Evolutionary conservation across 78 protist species (phyloP).

Genomic region (Thecamonas trahens): DNA sequence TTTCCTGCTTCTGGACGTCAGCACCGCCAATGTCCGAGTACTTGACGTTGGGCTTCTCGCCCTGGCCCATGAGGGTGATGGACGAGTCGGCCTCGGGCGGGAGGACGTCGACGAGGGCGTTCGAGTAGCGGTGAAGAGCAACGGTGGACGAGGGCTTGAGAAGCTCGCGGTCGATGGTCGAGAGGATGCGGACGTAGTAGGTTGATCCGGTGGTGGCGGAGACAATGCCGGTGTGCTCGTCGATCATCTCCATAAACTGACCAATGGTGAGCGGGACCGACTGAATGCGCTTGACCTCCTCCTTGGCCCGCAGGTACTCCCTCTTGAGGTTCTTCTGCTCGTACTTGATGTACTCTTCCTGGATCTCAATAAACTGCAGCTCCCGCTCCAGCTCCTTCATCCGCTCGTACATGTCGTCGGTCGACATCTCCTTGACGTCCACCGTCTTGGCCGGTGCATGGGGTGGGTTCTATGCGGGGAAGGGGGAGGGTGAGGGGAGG

Average conservation of each 20-base stretch:
- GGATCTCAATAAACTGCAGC: constrained; percentile 74
- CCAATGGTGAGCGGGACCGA: constrained; percentile 98
- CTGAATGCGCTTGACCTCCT: constrained; percentile 89
- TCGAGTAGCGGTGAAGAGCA: constrained; percentile 90
- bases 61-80: constrained; percentile 74
- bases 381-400: constrained; percentile 67
- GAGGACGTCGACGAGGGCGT: constrained; percentile 92
- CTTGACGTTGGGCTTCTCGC: constrained; percentile 33
- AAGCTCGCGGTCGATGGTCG: constrained; percentile 96
- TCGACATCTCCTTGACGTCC: too few species aligned
- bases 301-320: constrained; percentile 91
- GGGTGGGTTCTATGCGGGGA: too few species aligned
- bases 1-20: constrained; percentile 99
- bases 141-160: constrained; percentile 97
- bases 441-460: too few species aligned
- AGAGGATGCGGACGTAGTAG: constrained; percentile 91
- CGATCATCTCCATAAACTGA: constrained; percentile 98
- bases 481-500: too few species aligned
- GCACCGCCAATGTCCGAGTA: constrained; percentile 96
- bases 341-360: constrained; percentile 91
- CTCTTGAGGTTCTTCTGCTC: constrained; percentile 86
- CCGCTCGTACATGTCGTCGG: constrained; percentile 59
- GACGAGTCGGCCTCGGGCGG: constrained; percentile 98
- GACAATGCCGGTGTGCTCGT: constrained; percentile 78
- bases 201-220: constrained; percentile 87